These are phyloP conservation scores for Yamadazyma sp. DNA, from an alignment of 1,139 yeast genomes.

Conservation along the genomic window DNA sequence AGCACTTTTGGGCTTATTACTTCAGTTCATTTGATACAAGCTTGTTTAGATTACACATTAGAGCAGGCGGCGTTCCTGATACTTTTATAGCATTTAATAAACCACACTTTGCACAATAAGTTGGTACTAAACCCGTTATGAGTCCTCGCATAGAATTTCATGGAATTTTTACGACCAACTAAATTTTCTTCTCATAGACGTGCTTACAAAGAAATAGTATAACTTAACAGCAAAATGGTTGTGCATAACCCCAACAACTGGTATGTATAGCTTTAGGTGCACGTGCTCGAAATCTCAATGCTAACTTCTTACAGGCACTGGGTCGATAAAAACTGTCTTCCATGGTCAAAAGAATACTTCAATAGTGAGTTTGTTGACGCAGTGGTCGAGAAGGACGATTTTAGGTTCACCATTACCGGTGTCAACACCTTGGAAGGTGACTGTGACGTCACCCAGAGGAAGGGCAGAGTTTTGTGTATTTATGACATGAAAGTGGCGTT, in stretches of 20 bases:
- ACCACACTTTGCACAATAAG: not conserved
- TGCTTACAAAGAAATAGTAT: not conserved
- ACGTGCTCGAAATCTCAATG: slow-evolving; percentile 3
- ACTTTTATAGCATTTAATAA: not conserved
- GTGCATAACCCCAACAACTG: slow-evolving; percentile 85
- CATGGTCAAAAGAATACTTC: slow-evolving; percentile 70
- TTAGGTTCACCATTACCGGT: slow-evolving; percentile 34
- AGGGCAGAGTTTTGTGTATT: slow-evolving; percentile 75
- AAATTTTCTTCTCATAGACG: not conserved
- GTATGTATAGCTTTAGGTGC: slow-evolving; percentile 33
- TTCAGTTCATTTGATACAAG: not conserved
- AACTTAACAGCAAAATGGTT: slow-evolving; percentile 45
- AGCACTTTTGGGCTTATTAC: slow-evolving; percentile 1
- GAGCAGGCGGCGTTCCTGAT: too few species aligned
- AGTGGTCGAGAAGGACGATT: slow-evolving; percentile 31
- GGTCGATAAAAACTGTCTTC: slow-evolving; percentile 77
- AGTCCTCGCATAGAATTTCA: slow-evolving; percentile 9
- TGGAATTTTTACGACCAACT: slow-evolving; percentile 13
- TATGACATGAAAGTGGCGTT: slow-evolving; percentile 62
- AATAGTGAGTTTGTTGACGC: slow-evolving; percentile 42
- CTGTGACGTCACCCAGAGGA: slow-evolving; percentile 79
- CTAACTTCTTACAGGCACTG: slow-evolving; percentile 59
- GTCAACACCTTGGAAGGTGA: slow-evolving; percentile 62
- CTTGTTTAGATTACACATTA: too few species aligned
- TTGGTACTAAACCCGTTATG: too few species aligned